Conservation (phyloP, 2,329 filamentous ascomycete species). For the Cercospora sp. region DNA sequence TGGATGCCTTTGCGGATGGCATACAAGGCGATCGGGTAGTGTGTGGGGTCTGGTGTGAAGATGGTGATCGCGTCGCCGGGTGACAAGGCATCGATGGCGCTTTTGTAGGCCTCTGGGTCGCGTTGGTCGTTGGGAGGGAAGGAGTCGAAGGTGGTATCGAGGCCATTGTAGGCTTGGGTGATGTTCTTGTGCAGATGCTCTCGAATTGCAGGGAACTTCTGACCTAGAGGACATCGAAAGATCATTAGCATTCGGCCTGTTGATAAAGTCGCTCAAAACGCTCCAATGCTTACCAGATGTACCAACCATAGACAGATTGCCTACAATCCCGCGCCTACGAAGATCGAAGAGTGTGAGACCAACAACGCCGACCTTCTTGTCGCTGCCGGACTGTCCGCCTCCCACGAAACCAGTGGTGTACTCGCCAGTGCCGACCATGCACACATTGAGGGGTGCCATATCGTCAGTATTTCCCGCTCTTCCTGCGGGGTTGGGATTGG, state of each 20-base stretch:
- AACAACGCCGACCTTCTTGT: constrained; percentile 96
- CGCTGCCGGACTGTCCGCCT: constrained; percentile 76
- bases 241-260: background rate
- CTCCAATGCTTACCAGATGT: constrained; percentile 55
- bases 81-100: constrained; percentile 78
- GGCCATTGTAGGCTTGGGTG: constrained; percentile 71
- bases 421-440: constrained; percentile 80
- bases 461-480: background rate
- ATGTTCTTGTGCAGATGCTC: constrained; percentile 87
- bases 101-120: constrained; percentile 82
- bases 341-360: constrained; percentile 88
- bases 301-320: constrained; percentile 82
- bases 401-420: constrained; percentile 96
- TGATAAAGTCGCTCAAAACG: background rate
- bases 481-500: background rate
- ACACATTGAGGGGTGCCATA: constrained; percentile 53
- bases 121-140: constrained; percentile 72
- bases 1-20: constrained; percentile 86
- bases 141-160: constrained; percentile 83
- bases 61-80: constrained; percentile 90
- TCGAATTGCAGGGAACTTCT: constrained; percentile 91
- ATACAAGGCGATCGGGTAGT: constrained; percentile 89
- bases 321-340: constrained; percentile 83
- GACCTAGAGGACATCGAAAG: constrained; percentile 49
- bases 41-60: constrained; percentile 91